Conservation (phyloP, 495 filamentous ascomycete genomes). For the Tetracladium marchalianum region DNA sequence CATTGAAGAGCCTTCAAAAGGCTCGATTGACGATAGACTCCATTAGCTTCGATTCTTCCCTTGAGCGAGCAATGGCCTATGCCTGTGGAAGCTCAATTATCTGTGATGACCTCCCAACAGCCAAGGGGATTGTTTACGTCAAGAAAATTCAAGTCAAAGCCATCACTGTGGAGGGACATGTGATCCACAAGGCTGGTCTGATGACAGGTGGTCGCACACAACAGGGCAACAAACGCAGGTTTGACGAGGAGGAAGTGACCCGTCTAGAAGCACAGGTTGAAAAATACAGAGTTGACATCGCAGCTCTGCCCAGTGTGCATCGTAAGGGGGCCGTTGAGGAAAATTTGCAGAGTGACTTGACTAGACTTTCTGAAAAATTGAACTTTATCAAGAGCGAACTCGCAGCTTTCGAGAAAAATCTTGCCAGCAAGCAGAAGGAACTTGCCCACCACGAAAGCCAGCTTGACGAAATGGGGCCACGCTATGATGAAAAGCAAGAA, state of each 20-base stretch:
- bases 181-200: constrained; percentile 93
- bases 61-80: constrained; percentile 88
- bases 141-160: constrained; percentile 83
- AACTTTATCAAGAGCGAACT: constrained; percentile 64
- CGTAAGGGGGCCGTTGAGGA: constrained; percentile 70
- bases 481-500: constrained; percentile 59
- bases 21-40: constrained; percentile 89
- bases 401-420: constrained; percentile 72
- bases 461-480: constrained; percentile 65
- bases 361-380: constrained; percentile 72
- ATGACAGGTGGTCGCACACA: constrained; percentile 90
- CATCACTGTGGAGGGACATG: constrained; percentile 81
- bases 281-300: constrained; percentile 62
- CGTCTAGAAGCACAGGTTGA: constrained; percentile 58
- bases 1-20: constrained; percentile 77
- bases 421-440: constrained; percentile 78
- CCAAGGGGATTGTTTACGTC: constrained; percentile 83
- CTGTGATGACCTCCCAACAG: constrained; percentile 76
- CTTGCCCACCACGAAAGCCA: constrained; percentile 60
- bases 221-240: constrained; percentile 65
- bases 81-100: constrained; percentile 94
- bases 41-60: constrained; percentile 79
- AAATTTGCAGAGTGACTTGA: constrained; percentile 65
- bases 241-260: constrained; percentile 83
- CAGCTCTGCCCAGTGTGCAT: constrained; percentile 63